A percentile compares a stretch with the other conserved stretches of the same genome.
Conservation (phyloP, 805 yeast species). For the Ogataea henricii region DNA sequence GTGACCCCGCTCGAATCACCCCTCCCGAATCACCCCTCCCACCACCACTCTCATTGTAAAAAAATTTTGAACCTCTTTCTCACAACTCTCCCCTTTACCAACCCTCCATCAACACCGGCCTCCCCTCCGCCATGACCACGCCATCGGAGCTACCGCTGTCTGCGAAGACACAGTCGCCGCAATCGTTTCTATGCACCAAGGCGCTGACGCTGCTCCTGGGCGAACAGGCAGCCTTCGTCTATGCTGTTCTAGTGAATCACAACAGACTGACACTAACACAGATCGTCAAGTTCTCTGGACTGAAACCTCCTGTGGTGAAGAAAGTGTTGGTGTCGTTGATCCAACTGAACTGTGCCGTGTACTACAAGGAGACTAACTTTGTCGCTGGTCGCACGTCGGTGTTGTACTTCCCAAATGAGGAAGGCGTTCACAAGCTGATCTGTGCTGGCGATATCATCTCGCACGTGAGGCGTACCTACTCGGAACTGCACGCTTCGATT, state of each 20-base stretch:
- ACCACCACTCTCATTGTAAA: too few relatives aligned
- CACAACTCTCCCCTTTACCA: background rate
- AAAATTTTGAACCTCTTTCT: too few relatives aligned
- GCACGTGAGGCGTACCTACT: conserved; percentile 47
- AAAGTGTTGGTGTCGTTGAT: conserved; percentile 73
- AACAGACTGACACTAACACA: conserved; percentile 67
- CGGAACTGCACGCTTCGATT: conserved; percentile 52
- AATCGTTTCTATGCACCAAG: conserved; percentile 57
- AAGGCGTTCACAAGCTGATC: conserved; percentile 62
- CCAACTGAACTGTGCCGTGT: conserved; percentile 74
- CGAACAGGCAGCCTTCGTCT: conserved; percentile 66
- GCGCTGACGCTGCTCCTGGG: conserved; percentile 63
- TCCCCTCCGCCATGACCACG: conserved; percentile 5
- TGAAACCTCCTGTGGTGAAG: conserved; percentile 55
- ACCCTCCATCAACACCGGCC: background rate
- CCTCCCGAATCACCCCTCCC: too few relatives aligned
- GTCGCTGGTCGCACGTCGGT: conserved; percentile 20
- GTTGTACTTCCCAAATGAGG: conserved; percentile 61
- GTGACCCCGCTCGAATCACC: background rate
- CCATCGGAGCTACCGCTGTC: conserved; percentile 33
- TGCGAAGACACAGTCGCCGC: conserved; percentile 59
- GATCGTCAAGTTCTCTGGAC: conserved; percentile 45
- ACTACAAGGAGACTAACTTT: conserved; percentile 51
- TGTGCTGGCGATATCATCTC: conserved; percentile 78
- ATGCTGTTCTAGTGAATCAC: conserved; percentile 60